Percentiles rank a stretch among this genome's conserved stretches.
Conservation (phyloP, 306 rosid genomes). For the Lablab purpureus region DNA sequence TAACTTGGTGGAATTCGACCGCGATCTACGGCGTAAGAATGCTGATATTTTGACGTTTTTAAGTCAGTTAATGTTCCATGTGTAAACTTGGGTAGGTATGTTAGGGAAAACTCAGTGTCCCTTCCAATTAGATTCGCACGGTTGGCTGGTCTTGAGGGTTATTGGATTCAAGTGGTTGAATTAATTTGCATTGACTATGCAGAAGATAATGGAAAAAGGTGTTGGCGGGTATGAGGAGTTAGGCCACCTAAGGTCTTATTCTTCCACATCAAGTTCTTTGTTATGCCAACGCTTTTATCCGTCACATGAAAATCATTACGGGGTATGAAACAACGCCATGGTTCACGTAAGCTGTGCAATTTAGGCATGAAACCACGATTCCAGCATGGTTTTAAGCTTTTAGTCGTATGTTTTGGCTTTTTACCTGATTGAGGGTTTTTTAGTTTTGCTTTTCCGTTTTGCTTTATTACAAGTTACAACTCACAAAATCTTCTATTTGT, state of each 20-base stretch:
- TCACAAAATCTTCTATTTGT: background rate
- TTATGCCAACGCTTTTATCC: constrained; percentile 10
- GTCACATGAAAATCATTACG: constrained; percentile 13
- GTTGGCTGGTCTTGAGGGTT: constrained; percentile 28
- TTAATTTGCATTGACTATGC: constrained; percentile 20
- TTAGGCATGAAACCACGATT: constrained; percentile 19
- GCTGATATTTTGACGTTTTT: constrained; percentile 43
- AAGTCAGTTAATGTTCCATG: constrained; percentile 53
- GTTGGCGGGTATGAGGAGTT: background rate
- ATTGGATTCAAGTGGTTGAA: constrained; percentile 22
- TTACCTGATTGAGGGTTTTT: constrained; percentile 6
- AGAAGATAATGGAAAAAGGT: background rate
- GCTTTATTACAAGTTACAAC: background rate
- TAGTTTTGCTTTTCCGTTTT: background rate
- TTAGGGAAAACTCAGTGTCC: background rate
- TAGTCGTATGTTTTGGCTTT: background rate
- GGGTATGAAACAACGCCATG: background rate
- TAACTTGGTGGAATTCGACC: constrained; percentile 32
- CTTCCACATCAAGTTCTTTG: background rate
- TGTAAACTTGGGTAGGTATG: constrained; percentile 41
- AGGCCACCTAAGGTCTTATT: constrained; percentile 44
- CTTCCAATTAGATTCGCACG: constrained; percentile 42
- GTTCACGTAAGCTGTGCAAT: background rate
- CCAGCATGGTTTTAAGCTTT: background rate
- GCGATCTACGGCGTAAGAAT: constrained; percentile 49